Evolutionary conservation across 2,329 filamentous ascomycete species (phyloP), one percentile per base, ranked within the genome.

Genomic region (Xylariaceae sp.): DNA sequence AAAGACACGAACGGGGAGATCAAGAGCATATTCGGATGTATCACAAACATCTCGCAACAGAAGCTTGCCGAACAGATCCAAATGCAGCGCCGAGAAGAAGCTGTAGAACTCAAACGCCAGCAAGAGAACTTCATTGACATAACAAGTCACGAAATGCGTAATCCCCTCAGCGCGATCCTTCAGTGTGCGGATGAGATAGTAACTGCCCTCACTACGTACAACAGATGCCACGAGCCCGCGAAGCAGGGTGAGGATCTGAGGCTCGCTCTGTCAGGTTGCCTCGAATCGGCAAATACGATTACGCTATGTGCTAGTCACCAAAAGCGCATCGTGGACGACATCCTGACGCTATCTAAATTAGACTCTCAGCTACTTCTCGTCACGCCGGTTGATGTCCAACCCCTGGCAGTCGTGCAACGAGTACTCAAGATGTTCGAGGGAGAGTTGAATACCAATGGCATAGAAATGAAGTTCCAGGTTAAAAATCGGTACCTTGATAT

Each of bases 51-150:
- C 53, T 89, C 85, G 16, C 80, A 86, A 43, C 87, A 93, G 62
- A 95, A 94, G 63, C 85, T 84, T 74, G 88, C 88, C 1, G 88
- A 94, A 64, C 82, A 84, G 37, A 81, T 89, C 25, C 87, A 94
- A 64, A 88, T 79, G 56, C 77, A 83, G 36, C 82, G 87, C 47
- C 85, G 87, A 58, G 80, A 91, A 58, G 88, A 93, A 62, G 89
- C 88, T 0, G 80, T 91, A 2, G 85, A 92, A 61, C 74, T 90
- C 49, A 93, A 93, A 64, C 74, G 80, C 20, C 82, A 86, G 51
- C 78, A 82, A 54, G 79, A 82, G 55, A 86, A 86, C 53, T 86
- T 86, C 57, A 86, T 87, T 53, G 83, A 87, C 57, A 86, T 86
- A 44, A 86, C 83, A 3, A 83, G 77, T 50, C 85, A 88, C 63